Percentiles rank a stretch among this genome's conserved stretches.
phyloP scores from a whole-genome alignment of 1,284 basidiomycete species.

The Schizopora paradoxa region DNA sequence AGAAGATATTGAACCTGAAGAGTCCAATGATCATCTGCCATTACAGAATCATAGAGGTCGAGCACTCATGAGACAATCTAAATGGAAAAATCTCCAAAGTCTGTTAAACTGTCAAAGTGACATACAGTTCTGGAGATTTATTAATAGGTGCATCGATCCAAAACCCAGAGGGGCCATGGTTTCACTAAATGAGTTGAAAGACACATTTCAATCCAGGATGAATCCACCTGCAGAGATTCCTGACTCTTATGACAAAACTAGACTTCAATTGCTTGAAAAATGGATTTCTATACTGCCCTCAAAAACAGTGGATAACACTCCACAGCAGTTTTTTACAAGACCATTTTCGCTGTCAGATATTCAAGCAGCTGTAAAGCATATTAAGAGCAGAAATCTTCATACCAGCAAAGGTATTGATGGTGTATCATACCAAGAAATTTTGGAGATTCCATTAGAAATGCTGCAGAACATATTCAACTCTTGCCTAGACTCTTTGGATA shows the following conservation, averaged over 20 bases:
- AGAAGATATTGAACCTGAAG: no score
- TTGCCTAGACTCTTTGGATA: constrained; percentile 20
- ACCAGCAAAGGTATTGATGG: constrained; percentile 20
- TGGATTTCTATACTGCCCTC: background rate
- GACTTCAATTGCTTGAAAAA: no score
- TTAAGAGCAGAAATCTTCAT: background rate
- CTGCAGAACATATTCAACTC: constrained; percentile 19
- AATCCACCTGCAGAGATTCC: constrained; percentile 6
- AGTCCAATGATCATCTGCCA: background rate
- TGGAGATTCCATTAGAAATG: constrained; percentile 18
- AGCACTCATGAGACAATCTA: background rate
- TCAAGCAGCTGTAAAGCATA: constrained; percentile 14
- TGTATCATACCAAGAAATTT: constrained; percentile 17
- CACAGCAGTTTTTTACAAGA: constrained; percentile 18
- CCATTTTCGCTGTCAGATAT: constrained; percentile 21
- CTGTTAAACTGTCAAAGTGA: constrained; percentile 1
- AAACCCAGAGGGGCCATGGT: background rate
- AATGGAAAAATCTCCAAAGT: background rate
- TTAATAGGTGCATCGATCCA: constrained; percentile 2
- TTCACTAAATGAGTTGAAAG: background rate
- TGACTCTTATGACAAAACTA: background rate
- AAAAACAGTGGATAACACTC: background rate
- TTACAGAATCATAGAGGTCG: background rate
- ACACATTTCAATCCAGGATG: constrained; percentile 7
- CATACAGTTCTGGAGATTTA: constrained; percentile 6